phyloP scores from a whole-genome alignment of 116 monocot genomes.

The Dioscorea cayenensis region DNA sequence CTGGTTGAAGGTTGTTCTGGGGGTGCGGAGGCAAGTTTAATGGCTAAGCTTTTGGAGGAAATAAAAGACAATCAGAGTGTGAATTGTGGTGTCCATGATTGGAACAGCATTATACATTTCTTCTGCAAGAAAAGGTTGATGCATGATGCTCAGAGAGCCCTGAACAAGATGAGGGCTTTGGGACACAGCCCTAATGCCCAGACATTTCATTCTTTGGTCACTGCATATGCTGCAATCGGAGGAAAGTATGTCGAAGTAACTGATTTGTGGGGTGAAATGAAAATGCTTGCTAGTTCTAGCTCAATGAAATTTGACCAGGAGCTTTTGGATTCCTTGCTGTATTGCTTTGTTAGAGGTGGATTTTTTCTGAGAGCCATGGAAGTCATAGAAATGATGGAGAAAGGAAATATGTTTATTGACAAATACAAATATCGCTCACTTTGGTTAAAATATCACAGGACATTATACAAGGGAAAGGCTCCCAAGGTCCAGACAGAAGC shows the following conservation, averaged over 20 bases:
- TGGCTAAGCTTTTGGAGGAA: constrained; percentile 72
- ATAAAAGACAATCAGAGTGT: constrained; percentile 40
- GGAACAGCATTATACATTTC: constrained; percentile 93
- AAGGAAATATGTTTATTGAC: constrained; percentile 69
- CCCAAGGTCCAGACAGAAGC: constrained; percentile 80
- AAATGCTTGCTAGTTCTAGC: constrained; percentile 34
- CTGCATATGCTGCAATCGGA: constrained; percentile 80
- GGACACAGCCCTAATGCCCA: constrained; percentile 82
- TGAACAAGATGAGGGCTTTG: constrained; percentile 78
- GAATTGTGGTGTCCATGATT: constrained; percentile 74
- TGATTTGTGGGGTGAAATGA: constrained; percentile 99
- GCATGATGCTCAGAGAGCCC: constrained; percentile 88
- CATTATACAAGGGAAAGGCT: constrained; percentile 78
- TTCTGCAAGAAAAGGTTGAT: constrained; percentile 97
- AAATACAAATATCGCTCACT: constrained; percentile 85
- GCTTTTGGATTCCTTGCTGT: constrained; percentile 79
- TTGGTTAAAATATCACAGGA: constrained; percentile 84
- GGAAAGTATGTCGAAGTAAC: constrained; percentile 86
- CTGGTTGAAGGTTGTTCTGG: constrained; percentile 38
- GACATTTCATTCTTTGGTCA: constrained; percentile 89
- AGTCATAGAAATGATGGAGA: constrained; percentile 83
- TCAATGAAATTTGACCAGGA: constrained; percentile 84
- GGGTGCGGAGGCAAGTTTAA: constrained; percentile 46
- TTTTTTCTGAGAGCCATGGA: constrained; percentile 93
- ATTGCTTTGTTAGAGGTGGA: constrained; percentile 94